Conservation (phyloP, 768 basidiomycete genomes). For the Cystobasidium onofrii region DNA sequence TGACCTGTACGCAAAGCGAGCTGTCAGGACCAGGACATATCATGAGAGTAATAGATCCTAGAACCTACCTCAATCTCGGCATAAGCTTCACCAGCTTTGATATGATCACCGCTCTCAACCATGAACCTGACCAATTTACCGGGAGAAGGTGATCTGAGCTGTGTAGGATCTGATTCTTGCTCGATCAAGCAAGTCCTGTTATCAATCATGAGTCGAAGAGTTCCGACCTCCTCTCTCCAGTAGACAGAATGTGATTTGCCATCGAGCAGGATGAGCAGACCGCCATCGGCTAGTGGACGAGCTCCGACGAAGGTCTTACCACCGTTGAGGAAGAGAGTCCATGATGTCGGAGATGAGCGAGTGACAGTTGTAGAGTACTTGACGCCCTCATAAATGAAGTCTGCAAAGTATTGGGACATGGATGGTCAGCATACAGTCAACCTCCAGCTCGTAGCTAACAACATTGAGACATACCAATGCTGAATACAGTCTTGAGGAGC, state of each 20-base stretch:
- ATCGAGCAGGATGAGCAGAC: constrained; percentile 79
- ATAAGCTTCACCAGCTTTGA: constrained; percentile 92
- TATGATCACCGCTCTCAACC: constrained; percentile 92
- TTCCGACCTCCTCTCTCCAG: constrained; percentile 90
- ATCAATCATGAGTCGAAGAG: constrained; percentile 73
- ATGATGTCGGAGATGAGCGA: constrained; percentile 74
- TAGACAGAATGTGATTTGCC: constrained; percentile 95
- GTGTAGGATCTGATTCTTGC: constrained; percentile 98
- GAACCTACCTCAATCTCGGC: constrained; percentile 77
- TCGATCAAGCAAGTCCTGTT: constrained; percentile 97
- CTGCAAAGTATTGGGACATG: neutral
- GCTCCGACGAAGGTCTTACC: constrained; percentile 85
- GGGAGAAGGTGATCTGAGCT: constrained; percentile 87
- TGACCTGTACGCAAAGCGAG: constrained; percentile 53
- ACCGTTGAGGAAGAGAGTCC: constrained; percentile 95
- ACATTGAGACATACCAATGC: constrained; percentile 54
- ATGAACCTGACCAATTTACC: constrained; percentile 92
- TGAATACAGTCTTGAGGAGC: constrained; percentile 90
- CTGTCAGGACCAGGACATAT: constrained; percentile 12
- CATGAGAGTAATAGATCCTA: constrained; percentile 1
- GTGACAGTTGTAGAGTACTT: constrained; percentile 94
- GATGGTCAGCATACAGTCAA: constrained; percentile 32
- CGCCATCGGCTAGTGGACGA: constrained; percentile 86
- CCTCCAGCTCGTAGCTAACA: neutral
- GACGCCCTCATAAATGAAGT: constrained; percentile 51